Evolutionary conservation across 2,329 filamentous ascomycete species (phyloP).

Genomic region (Diaporthe humulicola): DNA sequence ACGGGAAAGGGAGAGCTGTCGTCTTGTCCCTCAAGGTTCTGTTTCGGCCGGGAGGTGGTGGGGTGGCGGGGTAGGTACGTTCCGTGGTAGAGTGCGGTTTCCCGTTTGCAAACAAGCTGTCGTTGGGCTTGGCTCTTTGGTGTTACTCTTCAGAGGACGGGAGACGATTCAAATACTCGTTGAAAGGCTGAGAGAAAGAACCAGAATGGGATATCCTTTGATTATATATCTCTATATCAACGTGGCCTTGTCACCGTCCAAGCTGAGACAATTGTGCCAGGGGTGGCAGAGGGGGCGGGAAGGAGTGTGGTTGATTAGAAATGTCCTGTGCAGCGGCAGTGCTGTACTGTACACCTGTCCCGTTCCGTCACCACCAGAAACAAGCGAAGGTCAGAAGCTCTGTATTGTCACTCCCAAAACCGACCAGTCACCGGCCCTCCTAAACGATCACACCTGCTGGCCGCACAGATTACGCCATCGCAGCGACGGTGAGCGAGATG

Average conservation of each 20-base stretch:
- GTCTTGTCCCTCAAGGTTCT: constrained; percentile 2
- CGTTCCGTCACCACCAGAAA: constrained; percentile 9
- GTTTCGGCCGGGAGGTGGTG: constrained; percentile 13
- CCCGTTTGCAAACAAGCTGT: constrained; percentile 32
- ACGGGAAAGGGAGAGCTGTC: constrained; percentile 12
- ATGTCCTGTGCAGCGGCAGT: neutral
- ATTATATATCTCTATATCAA: constrained; percentile 1
- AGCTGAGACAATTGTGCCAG: constrained; percentile 13
- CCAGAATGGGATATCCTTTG: neutral
- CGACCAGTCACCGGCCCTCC: neutral
- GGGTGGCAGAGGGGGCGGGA: neutral
- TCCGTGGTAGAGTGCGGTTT: neutral
- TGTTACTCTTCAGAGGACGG: neutral
- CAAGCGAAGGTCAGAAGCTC: neutral
- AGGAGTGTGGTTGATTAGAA: constrained; percentile 27
- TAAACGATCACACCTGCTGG: constrained; percentile 8
- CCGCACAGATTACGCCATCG: constrained; percentile 33
- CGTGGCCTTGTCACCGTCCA: constrained; percentile 11
- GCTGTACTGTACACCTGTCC: constrained; percentile 1
- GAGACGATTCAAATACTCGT: neutral
- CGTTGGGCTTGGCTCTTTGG: neutral
- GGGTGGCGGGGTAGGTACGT: constrained; percentile 31
- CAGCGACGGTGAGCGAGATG: neutral
- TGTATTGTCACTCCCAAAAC: neutral
- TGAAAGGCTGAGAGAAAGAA: neutral